Base-by-base conservation (phyloP, 768 basidiomycete genomes). In the Suillus subluteus region DNA sequence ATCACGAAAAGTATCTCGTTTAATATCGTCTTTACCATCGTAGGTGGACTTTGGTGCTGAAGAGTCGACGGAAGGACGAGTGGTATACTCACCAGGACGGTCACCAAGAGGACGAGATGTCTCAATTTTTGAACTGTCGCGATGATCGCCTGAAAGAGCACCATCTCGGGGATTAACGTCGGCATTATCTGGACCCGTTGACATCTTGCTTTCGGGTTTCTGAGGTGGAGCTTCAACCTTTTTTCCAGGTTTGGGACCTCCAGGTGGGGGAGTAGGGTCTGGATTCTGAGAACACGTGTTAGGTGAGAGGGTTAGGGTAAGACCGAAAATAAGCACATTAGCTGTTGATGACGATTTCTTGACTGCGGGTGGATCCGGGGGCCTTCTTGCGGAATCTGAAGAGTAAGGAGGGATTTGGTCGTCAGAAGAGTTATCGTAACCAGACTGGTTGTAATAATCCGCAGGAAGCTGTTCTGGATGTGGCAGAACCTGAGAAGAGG, bases 401-500 rank as follows among this genome's bases (percentile, higher is more conserved):
- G 73, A 71, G n/a, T 71, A 74, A 21, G 71, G 64, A 48, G 72
- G 26, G n/a, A 43, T 61, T 21, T 15, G 40, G 40, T 46, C 54
- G 65, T 71, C 75, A 41, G 59, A 40, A 8, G 67, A 41, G 18
- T 64, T 32, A 61, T 72, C 71, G 62, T 63, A 63, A 38, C 23
- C 58, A 66, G 50, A 46, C 4, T 58, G 71, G 18, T 61, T 41
- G 67, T 67, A 69, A 26, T 67, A 68, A 5, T 76, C 74, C 23
- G 71, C 69, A 16, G 69, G 74, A 43, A 71, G 65, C 69, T 78
- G 82, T 66, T 81, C 82, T 58, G 75, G 79, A 69, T 80, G 79
- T 43, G 78, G 75, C 37, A 71, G 74, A 35, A 74, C 81, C 65
- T 70, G 70, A 58, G 76, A 74, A 8, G 71, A 74, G 7, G 71